Conservation (phyloP, 129 eudicot species). For the Artemisia argyi region DNA sequence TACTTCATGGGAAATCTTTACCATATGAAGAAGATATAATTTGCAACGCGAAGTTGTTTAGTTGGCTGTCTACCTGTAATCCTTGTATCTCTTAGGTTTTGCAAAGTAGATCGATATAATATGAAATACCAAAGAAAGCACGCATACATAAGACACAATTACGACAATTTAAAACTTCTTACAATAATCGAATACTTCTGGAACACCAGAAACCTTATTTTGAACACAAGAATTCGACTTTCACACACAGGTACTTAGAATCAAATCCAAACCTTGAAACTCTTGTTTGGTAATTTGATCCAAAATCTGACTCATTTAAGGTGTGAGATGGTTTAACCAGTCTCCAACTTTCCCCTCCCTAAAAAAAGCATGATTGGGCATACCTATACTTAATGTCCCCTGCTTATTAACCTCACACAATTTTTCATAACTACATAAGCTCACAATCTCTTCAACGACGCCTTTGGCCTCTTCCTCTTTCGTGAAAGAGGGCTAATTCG, state of each 20-base stretch:
- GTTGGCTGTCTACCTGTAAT: too few relatives aligned
- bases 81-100: too few relatives aligned
- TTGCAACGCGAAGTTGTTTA: too few relatives aligned
- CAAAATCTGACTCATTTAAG: constrained; percentile 22
- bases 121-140: too few relatives aligned
- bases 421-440: constrained; percentile 32
- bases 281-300: constrained; percentile 21
- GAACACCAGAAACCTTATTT: neutral
- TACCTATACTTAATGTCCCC: constrained; percentile 13
- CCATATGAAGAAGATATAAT: too few relatives aligned
- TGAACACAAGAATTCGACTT: neutral
- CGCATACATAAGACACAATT: neutral
- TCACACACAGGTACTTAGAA: constrained; percentile 13
- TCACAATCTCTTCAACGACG: constrained; percentile 14
- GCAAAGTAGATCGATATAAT: too few relatives aligned
- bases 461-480: constrained; percentile 32
- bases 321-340: constrained; percentile 20
- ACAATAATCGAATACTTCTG: neutral
- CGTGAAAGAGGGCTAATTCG: constrained; percentile 1
- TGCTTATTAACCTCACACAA: constrained; percentile 31
- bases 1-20: too few relatives aligned
- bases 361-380: constrained; percentile 30
- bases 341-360: constrained; percentile 34
- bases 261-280: constrained; percentile 17
- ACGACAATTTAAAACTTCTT: neutral